Evolutionary conservation across 768 basidiomycete genomes (phyloP).

Genomic region (Scleroderma citrinum): DNA sequence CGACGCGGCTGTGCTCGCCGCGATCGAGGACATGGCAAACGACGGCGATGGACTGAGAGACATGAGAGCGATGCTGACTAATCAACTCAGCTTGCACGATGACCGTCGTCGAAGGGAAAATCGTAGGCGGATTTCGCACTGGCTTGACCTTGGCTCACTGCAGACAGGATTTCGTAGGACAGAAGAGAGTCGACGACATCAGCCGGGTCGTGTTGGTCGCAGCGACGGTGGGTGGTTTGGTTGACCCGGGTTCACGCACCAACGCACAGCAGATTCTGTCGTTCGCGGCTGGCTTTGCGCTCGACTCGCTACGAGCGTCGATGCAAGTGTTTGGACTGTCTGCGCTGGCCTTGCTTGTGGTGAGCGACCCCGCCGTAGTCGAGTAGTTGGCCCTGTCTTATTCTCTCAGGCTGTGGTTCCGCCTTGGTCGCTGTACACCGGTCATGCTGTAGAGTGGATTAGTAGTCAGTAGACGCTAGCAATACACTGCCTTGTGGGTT

Average conservation of each 20-base stretch:
- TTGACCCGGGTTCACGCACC: neutral
- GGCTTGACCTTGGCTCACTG: neutral
- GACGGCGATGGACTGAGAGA: constrained; percentile 15
- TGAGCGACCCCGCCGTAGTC: constrained; percentile 1
- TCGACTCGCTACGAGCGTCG: constrained; percentile 22
- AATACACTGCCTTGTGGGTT: constrained; percentile 4
- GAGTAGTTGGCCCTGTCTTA: no score
- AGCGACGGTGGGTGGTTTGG: constrained; percentile 17
- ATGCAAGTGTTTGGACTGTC: constrained; percentile 18
- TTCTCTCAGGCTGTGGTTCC: constrained; percentile 50
- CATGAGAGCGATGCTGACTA: constrained; percentile 7
- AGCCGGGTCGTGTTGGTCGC: constrained; percentile 17
- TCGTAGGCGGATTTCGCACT: constrained; percentile 12
- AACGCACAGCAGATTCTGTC: constrained; percentile 20
- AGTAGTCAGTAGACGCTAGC: constrained; percentile 13
- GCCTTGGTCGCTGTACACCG: constrained; percentile 64
- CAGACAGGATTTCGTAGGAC: constrained; percentile 27
- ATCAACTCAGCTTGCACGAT: neutral
- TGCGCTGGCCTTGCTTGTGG: constrained; percentile 18
- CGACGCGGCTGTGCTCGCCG: constrained; percentile 22
- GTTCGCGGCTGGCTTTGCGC: constrained; percentile 24
- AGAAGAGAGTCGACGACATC: constrained; percentile 21
- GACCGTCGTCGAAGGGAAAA: constrained; percentile 25
- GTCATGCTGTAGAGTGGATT: constrained; percentile 40
- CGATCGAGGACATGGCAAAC: constrained; percentile 17